Conservation (phyloP, 495 filamentous ascomycete genomes). For the Trichocladium antarcticum region DNA sequence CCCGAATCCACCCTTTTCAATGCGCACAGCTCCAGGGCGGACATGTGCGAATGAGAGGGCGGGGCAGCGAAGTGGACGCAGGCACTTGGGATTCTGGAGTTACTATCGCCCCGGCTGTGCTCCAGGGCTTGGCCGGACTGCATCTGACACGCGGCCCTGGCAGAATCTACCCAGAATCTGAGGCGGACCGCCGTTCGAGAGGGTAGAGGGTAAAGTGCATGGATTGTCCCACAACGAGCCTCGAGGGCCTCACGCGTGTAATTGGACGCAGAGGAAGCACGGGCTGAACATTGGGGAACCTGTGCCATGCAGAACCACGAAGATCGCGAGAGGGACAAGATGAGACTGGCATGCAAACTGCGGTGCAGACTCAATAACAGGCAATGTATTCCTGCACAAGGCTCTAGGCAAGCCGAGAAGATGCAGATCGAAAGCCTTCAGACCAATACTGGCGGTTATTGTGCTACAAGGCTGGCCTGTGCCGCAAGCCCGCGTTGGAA, state of each 20-base stretch:
- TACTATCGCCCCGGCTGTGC: constrained; percentile 6
- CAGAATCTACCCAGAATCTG: too few relatives aligned
- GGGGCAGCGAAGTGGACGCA: constrained; percentile 3
- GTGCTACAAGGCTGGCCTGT: neutral
- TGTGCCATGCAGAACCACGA: too few relatives aligned
- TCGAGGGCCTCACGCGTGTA: too few relatives aligned
- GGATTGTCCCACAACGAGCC: neutral
- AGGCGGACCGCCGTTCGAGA: neutral
- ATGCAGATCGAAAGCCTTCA: neutral
- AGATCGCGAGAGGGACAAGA: too few relatives aligned
- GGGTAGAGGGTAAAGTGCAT: neutral
- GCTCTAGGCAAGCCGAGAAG: too few relatives aligned
- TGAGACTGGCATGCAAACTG: too few relatives aligned
- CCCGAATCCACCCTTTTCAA: too few relatives aligned
- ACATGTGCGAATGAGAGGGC: constrained; percentile 6
- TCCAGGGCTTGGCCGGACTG: neutral
- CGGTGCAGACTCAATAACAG: too few relatives aligned
- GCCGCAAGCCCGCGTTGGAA: neutral
- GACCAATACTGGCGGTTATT: neutral
- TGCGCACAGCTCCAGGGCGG: too few relatives aligned
- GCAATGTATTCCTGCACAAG: too few relatives aligned
- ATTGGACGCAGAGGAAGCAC: neutral
- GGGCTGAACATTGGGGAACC: too few relatives aligned
- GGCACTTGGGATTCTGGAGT: too few relatives aligned
- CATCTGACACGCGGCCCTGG: neutral